Percentiles rank a stretch among this genome's conserved stretches.
These are phyloP conservation scores for Chalciporus chontae DNA, from an alignment of 768 basidiomycete species.

Conservation along the genomic window DNA sequence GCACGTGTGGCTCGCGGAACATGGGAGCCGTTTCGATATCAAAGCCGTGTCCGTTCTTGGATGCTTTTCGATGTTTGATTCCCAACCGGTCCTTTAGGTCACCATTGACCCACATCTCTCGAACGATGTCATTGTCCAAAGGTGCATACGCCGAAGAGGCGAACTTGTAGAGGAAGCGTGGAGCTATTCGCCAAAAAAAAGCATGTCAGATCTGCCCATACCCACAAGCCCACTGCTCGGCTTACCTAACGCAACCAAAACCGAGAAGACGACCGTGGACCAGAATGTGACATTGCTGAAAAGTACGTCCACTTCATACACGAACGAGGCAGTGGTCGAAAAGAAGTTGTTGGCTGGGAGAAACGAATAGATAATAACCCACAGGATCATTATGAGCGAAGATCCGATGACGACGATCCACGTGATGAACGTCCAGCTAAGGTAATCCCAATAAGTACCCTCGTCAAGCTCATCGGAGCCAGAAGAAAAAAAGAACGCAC, in stretches of 20 bases:
- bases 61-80: slow-evolving; percentile 57
- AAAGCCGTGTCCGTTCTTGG: slow-evolving; percentile 34
- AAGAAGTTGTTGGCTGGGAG: slow-evolving; percentile 70
- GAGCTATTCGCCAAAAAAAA: slow-evolving; percentile 44
- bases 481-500: slow-evolving; percentile 46
- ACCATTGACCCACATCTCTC: slow-evolving; percentile 87
- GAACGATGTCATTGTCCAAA: slow-evolving; percentile 83
- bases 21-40: slow-evolving; percentile 68
- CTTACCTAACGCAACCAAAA: slow-evolving; percentile 69
- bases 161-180: slow-evolving; percentile 78
- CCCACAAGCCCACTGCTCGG: slow-evolving; percentile 7
- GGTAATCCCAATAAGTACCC: slow-evolving; percentile 2
- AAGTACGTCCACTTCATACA: slow-evolving; percentile 66
- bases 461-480: not conserved
- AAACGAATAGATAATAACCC: slow-evolving; percentile 87
- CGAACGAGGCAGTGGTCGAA: slow-evolving; percentile 69
- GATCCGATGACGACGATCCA: slow-evolving; percentile 82
- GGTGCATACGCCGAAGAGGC: slow-evolving; percentile 68
- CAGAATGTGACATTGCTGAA: slow-evolving; percentile 83
- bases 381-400: slow-evolving; percentile 76
- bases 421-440: slow-evolving; percentile 79
- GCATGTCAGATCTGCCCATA: slow-evolving; percentile 4
- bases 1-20: slow-evolving; percentile 59
- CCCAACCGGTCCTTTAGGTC: slow-evolving; percentile 82
- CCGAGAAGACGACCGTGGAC: slow-evolving; percentile 69